A percentile compares a stretch with the other conserved stretches of the same genome.
Conservation (phyloP, 768 basidiomycete species). For the Hygrophorus russula region DNA sequence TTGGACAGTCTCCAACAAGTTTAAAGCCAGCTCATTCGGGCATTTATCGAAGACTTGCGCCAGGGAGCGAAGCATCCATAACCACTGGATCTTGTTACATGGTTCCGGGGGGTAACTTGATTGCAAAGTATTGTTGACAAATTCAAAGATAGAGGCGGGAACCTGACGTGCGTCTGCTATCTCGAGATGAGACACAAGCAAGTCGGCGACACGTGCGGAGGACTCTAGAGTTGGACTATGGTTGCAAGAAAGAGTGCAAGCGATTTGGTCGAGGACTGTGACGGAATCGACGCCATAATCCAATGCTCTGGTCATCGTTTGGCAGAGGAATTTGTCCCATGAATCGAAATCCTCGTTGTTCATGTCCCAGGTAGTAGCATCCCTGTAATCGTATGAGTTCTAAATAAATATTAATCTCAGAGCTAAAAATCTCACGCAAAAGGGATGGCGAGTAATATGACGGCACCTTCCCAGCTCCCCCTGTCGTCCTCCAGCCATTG, state of each 20-base stretch:
- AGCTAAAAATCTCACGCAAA: conserved; percentile 37
- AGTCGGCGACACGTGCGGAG: conserved; percentile 47
- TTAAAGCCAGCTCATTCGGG: conserved; percentile 33
- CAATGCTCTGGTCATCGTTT: conserved; percentile 41
- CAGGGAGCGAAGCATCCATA: conserved; percentile 55
- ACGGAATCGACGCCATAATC: conserved; percentile 48
- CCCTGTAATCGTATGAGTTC: conserved; percentile 14
- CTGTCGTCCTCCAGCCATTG: conserved; percentile 39
- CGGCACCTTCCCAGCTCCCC: conserved; percentile 42
- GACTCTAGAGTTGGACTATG: conserved; percentile 27
- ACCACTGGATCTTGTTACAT: conserved; percentile 36
- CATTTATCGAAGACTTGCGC: conserved; percentile 43
- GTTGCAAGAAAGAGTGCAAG: conserved; percentile 30
- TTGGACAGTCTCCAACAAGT: conserved; percentile 36
- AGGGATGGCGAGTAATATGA: conserved; percentile 46
- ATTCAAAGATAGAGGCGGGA: conserved; percentile 42
- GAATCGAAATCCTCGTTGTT: conserved; percentile 37
- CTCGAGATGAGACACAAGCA: conserved; percentile 45
- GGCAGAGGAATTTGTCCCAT: conserved; percentile 51
- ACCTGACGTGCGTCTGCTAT: conserved; percentile 38
- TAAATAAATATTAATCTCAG: conserved; percentile 4
- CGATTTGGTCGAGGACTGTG: conserved; percentile 46
- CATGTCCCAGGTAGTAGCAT: conserved; percentile 38
- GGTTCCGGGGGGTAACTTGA: conserved; percentile 58
- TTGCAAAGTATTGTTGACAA: conserved; percentile 48